Conservation (phyloP, 495 filamentous ascomycete species). For the Hypoxylon fragiforme region DNA sequence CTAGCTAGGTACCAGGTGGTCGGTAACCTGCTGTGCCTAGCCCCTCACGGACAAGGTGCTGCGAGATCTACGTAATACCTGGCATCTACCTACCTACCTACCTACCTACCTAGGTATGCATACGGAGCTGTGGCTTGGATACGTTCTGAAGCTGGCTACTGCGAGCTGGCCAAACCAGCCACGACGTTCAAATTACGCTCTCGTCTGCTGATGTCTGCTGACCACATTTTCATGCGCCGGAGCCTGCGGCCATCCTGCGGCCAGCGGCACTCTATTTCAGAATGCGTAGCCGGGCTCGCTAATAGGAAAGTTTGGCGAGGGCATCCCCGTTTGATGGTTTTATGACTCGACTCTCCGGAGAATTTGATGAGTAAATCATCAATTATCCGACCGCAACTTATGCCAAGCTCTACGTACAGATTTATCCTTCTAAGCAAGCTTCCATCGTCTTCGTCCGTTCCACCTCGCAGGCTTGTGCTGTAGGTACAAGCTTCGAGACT, state of each 20-base stretch:
- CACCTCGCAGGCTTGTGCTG: slow-evolving; percentile 6
- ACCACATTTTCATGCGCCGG: slow-evolving; percentile 34
- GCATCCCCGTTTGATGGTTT: slow-evolving; percentile 24
- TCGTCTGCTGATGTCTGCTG: slow-evolving; percentile 36
- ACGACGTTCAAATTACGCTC: slow-evolving; percentile 6
- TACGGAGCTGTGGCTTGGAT: slow-evolving; percentile 25
- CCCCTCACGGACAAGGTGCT: too few species aligned
- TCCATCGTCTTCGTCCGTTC: slow-evolving; percentile 15
- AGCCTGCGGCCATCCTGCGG: slow-evolving; percentile 38
- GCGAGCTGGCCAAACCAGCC: slow-evolving; percentile 12
- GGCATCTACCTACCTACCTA: neutral
- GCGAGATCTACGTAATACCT: too few species aligned
- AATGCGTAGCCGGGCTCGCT: slow-evolving; percentile 27
- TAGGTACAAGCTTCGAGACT: too few species aligned
- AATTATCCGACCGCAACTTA: slow-evolving; percentile 17
- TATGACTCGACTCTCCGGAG: slow-evolving; percentile 24
- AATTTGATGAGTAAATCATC: slow-evolving; percentile 28
- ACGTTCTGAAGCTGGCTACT: slow-evolving; percentile 9
- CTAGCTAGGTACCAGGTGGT: slow-evolving; percentile 16
- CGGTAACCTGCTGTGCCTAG: slow-evolving; percentile 25
- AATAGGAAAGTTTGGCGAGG: slow-evolving; percentile 19
- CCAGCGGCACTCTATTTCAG: slow-evolving; percentile 31
- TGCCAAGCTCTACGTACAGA: slow-evolving; percentile 4
- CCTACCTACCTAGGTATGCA: neutral
- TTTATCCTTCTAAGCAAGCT: slow-evolving; percentile 25